Evolutionary conservation across 495 filamentous ascomycete species (phyloP), one percentile per base, ranked within the genome.

Genomic region (Hypoxylon lenormandii): DNA sequence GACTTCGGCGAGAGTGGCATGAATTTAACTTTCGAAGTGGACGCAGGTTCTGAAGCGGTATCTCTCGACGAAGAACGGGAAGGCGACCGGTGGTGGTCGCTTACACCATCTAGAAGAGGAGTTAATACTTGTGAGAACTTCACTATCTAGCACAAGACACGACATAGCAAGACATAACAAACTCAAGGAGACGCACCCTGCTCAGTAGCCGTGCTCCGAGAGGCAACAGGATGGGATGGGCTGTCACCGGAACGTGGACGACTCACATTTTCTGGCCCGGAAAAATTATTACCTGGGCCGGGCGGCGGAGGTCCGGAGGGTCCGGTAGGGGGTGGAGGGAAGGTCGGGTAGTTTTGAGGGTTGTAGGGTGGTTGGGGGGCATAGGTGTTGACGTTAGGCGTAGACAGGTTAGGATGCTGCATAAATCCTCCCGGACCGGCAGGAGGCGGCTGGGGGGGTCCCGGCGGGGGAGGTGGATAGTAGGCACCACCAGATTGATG

Each of bases 401-500:
- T 77, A 13, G 76, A 76, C 2, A 58, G 67, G 70, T 79, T 82
- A 28, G 79, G 64, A 51, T 80, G 80, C 18, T 79, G 78, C 4
- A 74, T 82, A 72, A 81, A 81, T 42, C 77, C 74, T 33, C 65
- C 63, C 23, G 70, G 60, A 4, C 61, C 73, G 4, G 52, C 60
- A 0, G 30, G 30, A 33, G 30, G 6, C 6, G 30, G 30, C 10
- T 1, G 4, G 30, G 30, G 48, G 15, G 60, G 62, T 11, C 42
- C 55, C 12, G 61, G 60, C 23, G 42, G 64, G 22, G 66, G 48
- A 26, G 77, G 75, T 45, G 81, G 79, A 68, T 81, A 82, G 67
- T 78, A 84, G 55, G 77, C 81, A 6, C 85, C 85, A 37, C 84
- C 84, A 0, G 84, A 85, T 0, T 83, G 82, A 62, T 80, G 80